Evolutionary conservation across 768 basidiomycete genomes (phyloP).

Genomic region (Hygrophorus russula): DNA sequence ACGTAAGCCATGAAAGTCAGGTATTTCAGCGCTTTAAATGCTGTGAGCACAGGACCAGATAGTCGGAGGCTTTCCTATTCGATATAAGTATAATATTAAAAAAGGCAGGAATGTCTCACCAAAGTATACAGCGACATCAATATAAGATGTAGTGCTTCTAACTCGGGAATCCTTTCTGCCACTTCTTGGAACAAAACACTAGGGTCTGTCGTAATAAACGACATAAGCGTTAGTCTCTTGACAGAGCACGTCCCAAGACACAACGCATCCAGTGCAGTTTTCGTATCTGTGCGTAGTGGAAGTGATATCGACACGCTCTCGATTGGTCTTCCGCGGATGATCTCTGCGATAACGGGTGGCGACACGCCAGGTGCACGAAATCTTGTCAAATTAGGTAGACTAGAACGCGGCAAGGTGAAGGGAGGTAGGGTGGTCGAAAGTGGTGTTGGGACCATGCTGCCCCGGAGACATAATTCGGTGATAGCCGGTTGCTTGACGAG

Average conservation of each 20-base stretch:
- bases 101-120: constrained; percentile 19
- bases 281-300: background rate
- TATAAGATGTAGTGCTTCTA: constrained; percentile 53
- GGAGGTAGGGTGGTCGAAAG: constrained; percentile 4
- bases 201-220: constrained; percentile 29
- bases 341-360: constrained; percentile 12
- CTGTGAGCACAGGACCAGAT: constrained; percentile 24
- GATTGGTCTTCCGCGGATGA: constrained; percentile 3
- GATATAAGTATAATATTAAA: background rate
- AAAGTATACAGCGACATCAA: constrained; percentile 36
- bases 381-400: constrained; percentile 35
- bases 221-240: constrained; percentile 2
- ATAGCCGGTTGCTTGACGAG: constrained; percentile 38
- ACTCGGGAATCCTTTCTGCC: constrained; percentile 29
- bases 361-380: constrained; percentile 48
- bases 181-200: constrained; percentile 35
- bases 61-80: constrained; percentile 30
- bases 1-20: constrained; percentile 49
- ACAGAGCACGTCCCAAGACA: background rate
- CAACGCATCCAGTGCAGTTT: background rate
- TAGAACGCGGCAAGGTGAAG: constrained; percentile 22
- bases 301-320: background rate
- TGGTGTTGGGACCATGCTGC: constrained; percentile 24
- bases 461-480: constrained; percentile 43
- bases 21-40: constrained; percentile 36